Evolutionary conservation across 2,329 filamentous ascomycete genomes (phyloP).

Genomic region (Cercospora beticola): DNA sequence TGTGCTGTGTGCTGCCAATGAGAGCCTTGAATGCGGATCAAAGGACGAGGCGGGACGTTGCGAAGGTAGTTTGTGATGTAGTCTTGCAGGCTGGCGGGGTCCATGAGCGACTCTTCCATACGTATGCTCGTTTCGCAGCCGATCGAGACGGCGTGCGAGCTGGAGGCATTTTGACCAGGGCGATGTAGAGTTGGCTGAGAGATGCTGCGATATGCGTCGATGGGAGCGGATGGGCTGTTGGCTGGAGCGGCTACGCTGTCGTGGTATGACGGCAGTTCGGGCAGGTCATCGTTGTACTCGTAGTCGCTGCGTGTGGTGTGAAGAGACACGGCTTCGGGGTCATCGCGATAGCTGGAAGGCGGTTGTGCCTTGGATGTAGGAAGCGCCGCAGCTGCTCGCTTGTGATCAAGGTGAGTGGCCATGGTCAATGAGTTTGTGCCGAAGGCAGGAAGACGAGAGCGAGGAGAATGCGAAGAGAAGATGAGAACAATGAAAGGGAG

Average conservation of each 20-base stretch:
- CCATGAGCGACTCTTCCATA: constrained; percentile 31
- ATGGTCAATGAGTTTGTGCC: background rate
- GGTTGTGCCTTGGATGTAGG: constrained; percentile 4
- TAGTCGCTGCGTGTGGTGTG: constrained; percentile 34
- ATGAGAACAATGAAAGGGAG: background rate
- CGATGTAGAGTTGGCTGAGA: constrained; percentile 12
- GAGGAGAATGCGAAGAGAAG: background rate
- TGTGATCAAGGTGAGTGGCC: constrained; percentile 3
- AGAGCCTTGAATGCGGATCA: constrained; percentile 31
- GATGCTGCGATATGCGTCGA: constrained; percentile 26
- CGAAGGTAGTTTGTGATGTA: constrained; percentile 32
- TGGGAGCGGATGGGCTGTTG: background rate
- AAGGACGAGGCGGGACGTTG: constrained; percentile 26
- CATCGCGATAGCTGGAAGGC: constrained; percentile 25
- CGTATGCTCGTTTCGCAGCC: constrained; percentile 30
- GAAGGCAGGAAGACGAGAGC: background rate
- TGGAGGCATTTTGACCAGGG: constrained; percentile 13
- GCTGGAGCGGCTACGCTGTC: constrained; percentile 28
- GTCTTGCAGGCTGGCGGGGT: constrained; percentile 25
- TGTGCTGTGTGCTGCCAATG: constrained; percentile 29
- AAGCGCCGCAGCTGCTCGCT: constrained; percentile 12
- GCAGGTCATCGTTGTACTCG: constrained; percentile 29
- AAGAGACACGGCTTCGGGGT: constrained; percentile 32
- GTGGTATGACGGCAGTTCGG: constrained; percentile 32
- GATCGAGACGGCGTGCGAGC: constrained; percentile 14